Evolutionary conservation across 2,329 filamentous ascomycete species (phyloP), one percentile per base, ranked within the genome.

Genomic region (Cercospora brassicicola): DNA sequence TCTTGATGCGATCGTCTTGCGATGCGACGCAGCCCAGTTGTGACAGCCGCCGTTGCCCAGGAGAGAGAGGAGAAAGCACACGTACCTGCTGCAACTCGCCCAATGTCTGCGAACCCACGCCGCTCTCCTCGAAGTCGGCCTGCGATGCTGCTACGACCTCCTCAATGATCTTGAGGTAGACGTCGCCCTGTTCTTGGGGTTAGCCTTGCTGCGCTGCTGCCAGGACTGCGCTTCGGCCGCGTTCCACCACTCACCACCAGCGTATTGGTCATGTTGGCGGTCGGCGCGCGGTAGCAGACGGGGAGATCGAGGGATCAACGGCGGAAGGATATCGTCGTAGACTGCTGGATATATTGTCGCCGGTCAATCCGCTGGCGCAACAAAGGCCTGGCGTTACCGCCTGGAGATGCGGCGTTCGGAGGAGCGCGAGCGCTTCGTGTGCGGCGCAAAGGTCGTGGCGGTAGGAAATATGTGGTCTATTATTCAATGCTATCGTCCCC

Each of bases 51-150:
- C 51, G 28, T 7, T 9, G 26, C 30, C 20, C 42, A 15, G 51
- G 45, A 48, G 53, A 62, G 60, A 5, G 39, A 60, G 8, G 31
- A 51, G 55, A 57, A 65, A 26, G 23, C 66, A 67, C 67, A 76
- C 73, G 87, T 85, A 98, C 94, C 88, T 90, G 87, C 81, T 90
- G 90, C 85, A 99, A 84, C 80, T 97, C 92, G 73, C 94, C 89
- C 76, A 99, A 84, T 62, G 94, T 94, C 74, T 88, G 85, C 79
- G 94, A 91, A 76, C 96, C 93, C 72, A 98, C 91, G 76, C 95
- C 95, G 75, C 91, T 93, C 82, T 99, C 95, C 81, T 99, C 95
- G 79, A 99, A 98, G 82, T 98, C 95, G 77, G 94, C 91, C 77
- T 92, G 88, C 77, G 94, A 97, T 73, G 79, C 78, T 60, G 76